These are phyloP conservation scores for Phytophthora foliorum DNA, from an alignment of 352 stramenopile species.

Conservation along the genomic window DNA sequence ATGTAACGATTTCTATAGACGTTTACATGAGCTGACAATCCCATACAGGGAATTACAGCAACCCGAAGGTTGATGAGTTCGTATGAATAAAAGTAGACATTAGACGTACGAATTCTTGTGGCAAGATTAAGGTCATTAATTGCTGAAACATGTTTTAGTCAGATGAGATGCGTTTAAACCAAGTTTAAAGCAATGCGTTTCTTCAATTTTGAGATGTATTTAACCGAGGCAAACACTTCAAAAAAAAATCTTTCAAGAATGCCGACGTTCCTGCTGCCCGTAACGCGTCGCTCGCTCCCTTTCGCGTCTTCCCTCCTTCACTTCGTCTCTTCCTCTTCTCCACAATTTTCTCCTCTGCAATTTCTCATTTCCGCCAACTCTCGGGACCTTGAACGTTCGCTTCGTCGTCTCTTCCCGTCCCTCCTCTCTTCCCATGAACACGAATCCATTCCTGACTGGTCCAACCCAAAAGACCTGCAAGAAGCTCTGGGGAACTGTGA, in stretches of 20 bases:
- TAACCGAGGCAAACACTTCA: neutral
- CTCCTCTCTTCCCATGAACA: constrained; percentile 43
- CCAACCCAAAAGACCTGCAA: constrained; percentile 48
- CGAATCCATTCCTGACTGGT: constrained; percentile 53
- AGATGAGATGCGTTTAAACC: too few relatives aligned
- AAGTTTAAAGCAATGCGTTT: too few relatives aligned
- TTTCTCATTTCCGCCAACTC: constrained; percentile 37
- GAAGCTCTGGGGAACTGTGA: constrained; percentile 56
- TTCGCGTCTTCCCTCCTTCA: constrained; percentile 37
- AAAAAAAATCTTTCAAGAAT: constrained; percentile 5
- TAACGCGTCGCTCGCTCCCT: constrained; percentile 43
- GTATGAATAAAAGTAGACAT: too few relatives aligned
- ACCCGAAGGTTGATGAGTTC: too few relatives aligned
- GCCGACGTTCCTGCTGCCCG: constrained; percentile 48
- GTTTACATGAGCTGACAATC: constrained; percentile 29
- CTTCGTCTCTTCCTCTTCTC: constrained; percentile 8
- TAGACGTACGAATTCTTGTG: too few relatives aligned
- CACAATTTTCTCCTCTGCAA: neutral
- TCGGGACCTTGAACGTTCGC: constrained; percentile 29
- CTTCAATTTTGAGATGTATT: neutral
- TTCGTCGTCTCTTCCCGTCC: constrained; percentile 36
- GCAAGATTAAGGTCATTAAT: too few relatives aligned
- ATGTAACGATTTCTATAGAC: constrained; percentile 37
- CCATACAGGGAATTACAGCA: neutral
- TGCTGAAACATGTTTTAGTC: too few relatives aligned